These are phyloP conservation scores for Skeletonema tropicum DNA, from an alignment of 108 stramenopile species.

Conservation along the genomic window DNA sequence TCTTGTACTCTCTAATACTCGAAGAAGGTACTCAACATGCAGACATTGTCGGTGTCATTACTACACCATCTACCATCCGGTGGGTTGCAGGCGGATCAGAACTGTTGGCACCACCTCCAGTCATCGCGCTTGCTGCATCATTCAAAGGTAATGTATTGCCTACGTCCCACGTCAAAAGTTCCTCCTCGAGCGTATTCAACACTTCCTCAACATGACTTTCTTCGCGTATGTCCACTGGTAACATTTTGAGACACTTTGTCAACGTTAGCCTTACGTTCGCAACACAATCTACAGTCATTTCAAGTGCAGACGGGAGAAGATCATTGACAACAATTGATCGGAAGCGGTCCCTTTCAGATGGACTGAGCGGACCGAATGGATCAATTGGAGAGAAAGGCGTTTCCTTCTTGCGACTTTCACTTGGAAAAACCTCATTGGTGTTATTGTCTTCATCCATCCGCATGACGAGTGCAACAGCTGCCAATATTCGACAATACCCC, in stretches of 20 bases:
- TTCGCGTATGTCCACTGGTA: constrained; percentile 63
- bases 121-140: constrained; percentile 10
- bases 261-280: constrained; percentile 81
- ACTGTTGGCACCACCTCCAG: not conserved
- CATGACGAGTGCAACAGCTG: constrained; percentile 68
- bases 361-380: constrained; percentile 67
- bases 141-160: constrained; percentile 31
- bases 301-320: constrained; percentile 69
- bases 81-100: not conserved
- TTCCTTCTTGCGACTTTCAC: constrained; percentile 11
- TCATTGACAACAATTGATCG: constrained; percentile 59
- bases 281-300: constrained; percentile 81
- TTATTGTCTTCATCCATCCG: constrained; percentile 60
- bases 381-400: constrained; percentile 27
- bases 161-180: constrained; percentile 83
- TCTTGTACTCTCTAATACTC: too few relatives aligned
- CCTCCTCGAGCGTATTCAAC: constrained; percentile 68
- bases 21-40: too few relatives aligned
- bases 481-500: constrained; percentile 75
- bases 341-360: constrained; percentile 63
- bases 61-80: not conserved
- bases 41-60: constrained; percentile 3
- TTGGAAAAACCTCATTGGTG: constrained; percentile 1
- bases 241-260: constrained; percentile 68
- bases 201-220: constrained; percentile 58